A percentile compares a stretch with the other conserved stretches of the same genome.
These are phyloP conservation scores for Alliaria petiolata DNA, from an alignment of 345 rosid species.

Conservation along the genomic window DNA sequence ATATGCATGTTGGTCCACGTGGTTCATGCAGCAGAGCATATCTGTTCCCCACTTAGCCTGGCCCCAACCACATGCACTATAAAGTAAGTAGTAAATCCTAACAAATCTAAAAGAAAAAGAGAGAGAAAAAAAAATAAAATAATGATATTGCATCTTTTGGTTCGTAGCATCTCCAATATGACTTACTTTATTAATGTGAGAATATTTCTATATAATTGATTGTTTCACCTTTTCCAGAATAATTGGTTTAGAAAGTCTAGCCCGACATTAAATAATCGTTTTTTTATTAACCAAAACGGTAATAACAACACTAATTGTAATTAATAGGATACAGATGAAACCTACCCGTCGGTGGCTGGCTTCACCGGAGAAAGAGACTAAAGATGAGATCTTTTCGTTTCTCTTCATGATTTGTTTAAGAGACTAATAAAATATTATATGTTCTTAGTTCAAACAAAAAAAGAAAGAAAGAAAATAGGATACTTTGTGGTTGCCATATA, in stretches of 20 bases:
- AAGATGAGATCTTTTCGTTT: not conserved
- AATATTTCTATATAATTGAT: constrained; percentile 3
- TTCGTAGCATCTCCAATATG: not conserved
- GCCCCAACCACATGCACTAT: constrained; percentile 19
- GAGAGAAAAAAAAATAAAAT: not conserved
- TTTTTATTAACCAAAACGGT: constrained; percentile 1
- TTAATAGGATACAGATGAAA: not conserved
- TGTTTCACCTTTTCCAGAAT: constrained; percentile 12
- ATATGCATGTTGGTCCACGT: constrained; percentile 37
- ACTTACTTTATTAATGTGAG: constrained; percentile 1
- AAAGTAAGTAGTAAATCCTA: constrained; percentile 8
- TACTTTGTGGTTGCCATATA: not conserved
- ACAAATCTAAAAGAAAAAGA: constrained; percentile 11
- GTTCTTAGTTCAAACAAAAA: not conserved
- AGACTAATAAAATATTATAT: not conserved
- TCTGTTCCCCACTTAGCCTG: constrained; percentile 36
- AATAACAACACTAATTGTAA: constrained; percentile 5
- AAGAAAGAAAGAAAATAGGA: not conserved
- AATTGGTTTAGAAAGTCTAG: constrained; percentile 10
- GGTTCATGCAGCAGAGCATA: constrained; percentile 36
- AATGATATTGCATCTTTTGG: constrained; percentile 10
- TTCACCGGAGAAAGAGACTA: constrained; percentile 4
- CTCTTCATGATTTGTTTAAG: not conserved
- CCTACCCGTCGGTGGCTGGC: constrained; percentile 22
- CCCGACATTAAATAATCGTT: constrained; percentile 1